Conservation (phyloP, 495 filamentous ascomycete genomes). For the Hamigera avellanea region DNA sequence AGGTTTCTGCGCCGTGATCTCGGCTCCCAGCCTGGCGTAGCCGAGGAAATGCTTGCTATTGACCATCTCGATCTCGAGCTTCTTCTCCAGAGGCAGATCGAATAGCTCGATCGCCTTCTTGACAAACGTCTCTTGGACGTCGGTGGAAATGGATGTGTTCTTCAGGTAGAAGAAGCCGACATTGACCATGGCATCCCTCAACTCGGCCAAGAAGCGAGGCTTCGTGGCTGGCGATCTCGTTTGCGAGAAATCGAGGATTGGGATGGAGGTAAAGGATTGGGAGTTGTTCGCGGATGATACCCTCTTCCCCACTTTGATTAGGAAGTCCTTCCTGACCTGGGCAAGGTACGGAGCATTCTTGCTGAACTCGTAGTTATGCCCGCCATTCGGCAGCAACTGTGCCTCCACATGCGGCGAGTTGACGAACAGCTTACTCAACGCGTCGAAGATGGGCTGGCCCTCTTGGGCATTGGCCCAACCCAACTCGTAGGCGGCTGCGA, state of each 20-base stretch:
- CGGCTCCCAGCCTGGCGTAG: slow-evolving; percentile 36
- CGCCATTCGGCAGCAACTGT: no score
- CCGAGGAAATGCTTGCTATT: slow-evolving; percentile 55
- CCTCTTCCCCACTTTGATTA: no score
- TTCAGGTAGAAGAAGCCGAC: slow-evolving; percentile 90
- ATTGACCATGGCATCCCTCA: slow-evolving; percentile 74
- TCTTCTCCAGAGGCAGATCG: slow-evolving; percentile 69
- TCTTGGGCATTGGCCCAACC: no score
- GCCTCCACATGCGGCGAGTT: no score
- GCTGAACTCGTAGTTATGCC: no score
- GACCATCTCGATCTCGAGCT: slow-evolving; percentile 83
- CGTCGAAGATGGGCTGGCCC: no score
- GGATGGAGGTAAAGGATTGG: slow-evolving; percentile 67
- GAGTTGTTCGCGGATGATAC: no score
- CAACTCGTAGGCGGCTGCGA: no score
- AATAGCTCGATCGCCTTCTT: slow-evolving; percentile 65
- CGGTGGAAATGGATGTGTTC: slow-evolving; percentile 64
- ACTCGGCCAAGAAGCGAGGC: slow-evolving; percentile 54
- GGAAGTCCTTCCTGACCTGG: no score
- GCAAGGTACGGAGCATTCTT: no score
- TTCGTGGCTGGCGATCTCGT: slow-evolving; percentile 57
- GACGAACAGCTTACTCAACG: no score
- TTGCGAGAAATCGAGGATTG: slow-evolving; percentile 67
- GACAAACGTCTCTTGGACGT: slow-evolving; percentile 57
- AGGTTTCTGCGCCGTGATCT: slow-evolving; percentile 30